Base-by-base conservation (phyloP, 768 basidiomycete species). In the Rossbeevera mucosa region DNA sequence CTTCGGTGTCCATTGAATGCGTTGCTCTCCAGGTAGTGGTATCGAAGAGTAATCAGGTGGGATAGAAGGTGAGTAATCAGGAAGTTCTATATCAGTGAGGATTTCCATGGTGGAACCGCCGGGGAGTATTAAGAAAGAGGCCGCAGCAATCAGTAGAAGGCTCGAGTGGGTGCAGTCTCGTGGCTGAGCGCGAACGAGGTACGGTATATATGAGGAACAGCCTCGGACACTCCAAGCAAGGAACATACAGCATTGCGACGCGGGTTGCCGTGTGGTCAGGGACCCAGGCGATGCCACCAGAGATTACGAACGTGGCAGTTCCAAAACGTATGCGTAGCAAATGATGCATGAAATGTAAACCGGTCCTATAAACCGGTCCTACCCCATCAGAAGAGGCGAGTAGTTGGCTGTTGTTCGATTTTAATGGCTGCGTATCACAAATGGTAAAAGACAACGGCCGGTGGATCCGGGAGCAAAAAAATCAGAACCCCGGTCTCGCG, bases 21-120 rank as follows among this genome's bases (percentile, higher is more conserved):
- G 71, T 48, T 72, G 70, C 58, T 88, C 85, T 24, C 76, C 80
- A 2, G 66, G 70, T 4, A 73, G 64, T 29, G 80, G 83, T 24
- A 76, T 75, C 30, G 64, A 74, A 44, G 86, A 82, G 61, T 88
- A 88, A 7, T 69, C 62, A 1, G 86, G 86, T 24, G 79, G 78
- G 2, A 68, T 66, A 6, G 82, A 77, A 2, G 79, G 74, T 0
- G 81, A 74, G 61, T 87, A 87, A 6, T 62, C 63, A 18, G 86
- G 82, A 28, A 82, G 56, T 24, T 50, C 56, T 50, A 54, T 48
- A 28, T 49, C 43, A 8, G 53, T 44, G 40, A 38, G 24, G 11
- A 21, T 44, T 44, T 56, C 64, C 59, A 64, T 59, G 25, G 55
- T 48, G 9, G 44, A 56, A 28, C 21, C 18, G 21, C 20, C 22